Percentiles rank a stretch among this genome's conserved stretches.
Evolutionary conservation across 352 stramenopile genomes (phyloP).

Genomic region (Phytophthora citrophthora): DNA sequence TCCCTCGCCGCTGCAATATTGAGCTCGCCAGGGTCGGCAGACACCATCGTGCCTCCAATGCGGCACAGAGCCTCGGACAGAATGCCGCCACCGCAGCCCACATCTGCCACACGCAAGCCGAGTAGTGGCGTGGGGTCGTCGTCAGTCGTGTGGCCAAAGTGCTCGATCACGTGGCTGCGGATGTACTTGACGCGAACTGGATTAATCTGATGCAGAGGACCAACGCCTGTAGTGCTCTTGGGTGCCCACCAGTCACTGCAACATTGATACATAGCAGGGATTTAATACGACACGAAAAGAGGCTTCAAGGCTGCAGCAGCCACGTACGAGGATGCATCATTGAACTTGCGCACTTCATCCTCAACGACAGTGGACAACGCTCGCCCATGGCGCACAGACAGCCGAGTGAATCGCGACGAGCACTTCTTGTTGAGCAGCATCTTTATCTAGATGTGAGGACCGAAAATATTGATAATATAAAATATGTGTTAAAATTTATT

Average conservation of each 20-base stretch:
- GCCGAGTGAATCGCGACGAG: background rate
- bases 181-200: slow-evolving; percentile 88
- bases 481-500: no score
- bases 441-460: background rate
- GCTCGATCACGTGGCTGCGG: slow-evolving; percentile 64
- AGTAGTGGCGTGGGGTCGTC: slow-evolving; percentile 61
- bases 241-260: slow-evolving; percentile 86
- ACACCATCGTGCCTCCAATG: slow-evolving; percentile 78
- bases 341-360: slow-evolving; percentile 87
- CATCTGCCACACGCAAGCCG: slow-evolving; percentile 66
- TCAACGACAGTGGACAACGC: slow-evolving; percentile 71
- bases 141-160: slow-evolving; percentile 60
- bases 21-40: slow-evolving; percentile 67
- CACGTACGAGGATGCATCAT: slow-evolving; percentile 69
- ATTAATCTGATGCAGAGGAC: slow-evolving; percentile 83
- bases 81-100: slow-evolving; percentile 86
- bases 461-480: no score
- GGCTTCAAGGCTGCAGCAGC: background rate
- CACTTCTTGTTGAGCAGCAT: slow-evolving; percentile 28
- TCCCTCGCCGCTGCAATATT: slow-evolving; percentile 79
- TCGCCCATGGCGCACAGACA: slow-evolving; percentile 22
- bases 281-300: background rate
- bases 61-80: slow-evolving; percentile 81
- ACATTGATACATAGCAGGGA: background rate
- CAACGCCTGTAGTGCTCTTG: slow-evolving; percentile 75